Base-by-base conservation (phyloP, 208 protist species). In the Naegleria lovaniensis region DNA sequence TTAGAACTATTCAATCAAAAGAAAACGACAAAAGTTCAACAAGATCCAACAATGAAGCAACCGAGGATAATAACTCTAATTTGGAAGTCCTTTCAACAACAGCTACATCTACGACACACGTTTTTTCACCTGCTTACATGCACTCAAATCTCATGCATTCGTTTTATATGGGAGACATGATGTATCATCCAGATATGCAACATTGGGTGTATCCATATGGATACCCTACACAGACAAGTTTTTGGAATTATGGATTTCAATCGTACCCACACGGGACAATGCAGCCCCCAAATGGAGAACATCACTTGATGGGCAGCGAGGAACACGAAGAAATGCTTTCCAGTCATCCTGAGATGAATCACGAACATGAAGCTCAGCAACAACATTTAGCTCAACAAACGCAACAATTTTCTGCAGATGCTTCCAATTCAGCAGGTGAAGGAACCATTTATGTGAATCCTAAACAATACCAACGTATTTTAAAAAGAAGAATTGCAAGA, bases 391-490 rank as follows among this genome's bases (percentile, higher is more conserved):
- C 19, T 67, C 55, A 67, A 67, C 55, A 67, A 67, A 67, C 22
- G 55, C 55, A 29, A 29, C 11, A 67, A 48, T 48, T 48, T 48
- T 48, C 43, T 48, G 55, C 55, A 67, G 55, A 67, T 19, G 22
- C 3, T 29, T 67, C 55, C 19, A 15, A 67, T 29, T 15, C 5
- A 58, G 22, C 11, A 29, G 55, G 11, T 67, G 84, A 43, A 36
- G 41, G 25, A 36, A n/a, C 84, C 5, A 87, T 87, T 52, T 87
- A 38, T 52, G 84, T 87, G 0, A 87, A 87, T 19, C n/a, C 84
- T 33, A 87, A 87, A 52, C 84, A 87, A 36, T 87, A 87, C 13
- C 84, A 87, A 15, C 16, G 84, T 38, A 87, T 87, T 55, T 36
- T 87, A 55, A 52, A 52, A 52, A 0, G 84, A 36, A 48, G 84